A percentile compares a stretch with the other conserved stretches of the same genome.
These are phyloP conservation scores for Madurella mycetomatis DNA, from an alignment of 2,329 filamentous ascomycete species.

Conservation along the genomic window DNA sequence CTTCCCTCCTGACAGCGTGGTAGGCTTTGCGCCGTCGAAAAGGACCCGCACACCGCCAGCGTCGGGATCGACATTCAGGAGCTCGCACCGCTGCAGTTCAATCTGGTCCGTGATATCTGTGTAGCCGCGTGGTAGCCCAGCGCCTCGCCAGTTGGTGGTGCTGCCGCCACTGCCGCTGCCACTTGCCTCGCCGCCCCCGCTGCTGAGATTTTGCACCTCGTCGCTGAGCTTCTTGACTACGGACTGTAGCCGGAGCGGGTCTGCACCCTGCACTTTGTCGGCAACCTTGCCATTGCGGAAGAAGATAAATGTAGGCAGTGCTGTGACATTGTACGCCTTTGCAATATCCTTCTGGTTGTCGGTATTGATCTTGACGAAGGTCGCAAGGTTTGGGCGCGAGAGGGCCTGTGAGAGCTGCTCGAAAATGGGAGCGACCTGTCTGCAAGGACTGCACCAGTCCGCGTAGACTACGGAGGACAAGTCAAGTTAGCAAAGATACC, in stretches of 20 bases:
- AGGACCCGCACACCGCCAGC: conserved; percentile 68
- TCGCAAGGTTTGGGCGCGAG: conserved; percentile 66
- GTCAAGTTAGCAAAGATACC: conserved; percentile 1
- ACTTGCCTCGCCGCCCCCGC: conserved; percentile 42
- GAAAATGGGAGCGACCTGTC: conserved; percentile 76
- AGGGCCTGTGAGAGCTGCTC: conserved; percentile 69
- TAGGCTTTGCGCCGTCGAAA: conserved; percentile 67
- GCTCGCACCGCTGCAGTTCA: conserved; percentile 73
- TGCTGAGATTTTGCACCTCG: conserved; percentile 58
- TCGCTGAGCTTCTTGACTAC: conserved; percentile 66
- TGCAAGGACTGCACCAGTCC: conserved; percentile 81
- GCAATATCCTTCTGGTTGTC: conserved; percentile 73
- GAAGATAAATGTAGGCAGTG: conserved; percentile 88
- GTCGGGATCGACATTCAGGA: conserved; percentile 80
- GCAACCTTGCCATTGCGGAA: conserved; percentile 68
- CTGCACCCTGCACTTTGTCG: conserved; percentile 68
- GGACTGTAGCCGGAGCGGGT: conserved; percentile 64
- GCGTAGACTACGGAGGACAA: conserved; percentile 64
- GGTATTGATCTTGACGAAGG: conserved; percentile 83
- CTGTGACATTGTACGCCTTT: conserved; percentile 65
- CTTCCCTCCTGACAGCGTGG: conserved; percentile 55
- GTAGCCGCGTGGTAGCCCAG: conserved; percentile 73
- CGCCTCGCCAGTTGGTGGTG: conserved; percentile 63
- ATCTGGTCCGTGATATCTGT: conserved; percentile 76
- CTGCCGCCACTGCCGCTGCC: conserved; percentile 39